Base-by-base conservation (phyloP, 2,329 filamentous ascomycete species). In the Dactylellina haptotyla region DNA sequence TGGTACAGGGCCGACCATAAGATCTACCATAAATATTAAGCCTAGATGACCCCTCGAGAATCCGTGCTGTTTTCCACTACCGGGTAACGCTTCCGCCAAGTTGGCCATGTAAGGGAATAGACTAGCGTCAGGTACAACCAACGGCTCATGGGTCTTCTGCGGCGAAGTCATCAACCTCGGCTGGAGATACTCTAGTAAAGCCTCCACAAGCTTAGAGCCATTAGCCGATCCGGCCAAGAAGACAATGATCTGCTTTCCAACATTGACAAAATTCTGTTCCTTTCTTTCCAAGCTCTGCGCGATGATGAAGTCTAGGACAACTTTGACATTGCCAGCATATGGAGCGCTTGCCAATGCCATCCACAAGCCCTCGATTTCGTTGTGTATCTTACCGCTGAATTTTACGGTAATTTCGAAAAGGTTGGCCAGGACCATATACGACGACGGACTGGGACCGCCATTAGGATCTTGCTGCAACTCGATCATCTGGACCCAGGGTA, bases 251-350 rank as follows among this genome's bases (percentile, higher is more conserved):
- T 99, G 95, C 82, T 98, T 99, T 3, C 94, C 94, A 79, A 96
- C 97, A 77, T 97, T 92, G 63, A 99, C 94, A 80, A 97, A 99
- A 78, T 97, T 98, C 78, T 99, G 95, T 80, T 99, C 96, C 53
- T 94, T 89, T 30, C 94, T 89, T 78, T 99, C 95, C 9, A 99
- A 83, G 77, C 95, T 99, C 3, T 98, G 86, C 26, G 89, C 89
- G 81, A 99, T 98, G 81, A 99, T 95, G 79, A 99, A 99, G 80
- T 98, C 93, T 0, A 99, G 86, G 10, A 98, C 91, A 32, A 99
- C 84, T 64, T 96, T 92, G 9, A 99, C 95, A 78, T 99, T 99
- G 18, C 93, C 94, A 6, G 89, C 91, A 80, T 97, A 90, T 0
- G 93, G 93, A 0, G 95, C 94, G 0, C 93, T 97, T 0, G 94